Conservation (phyloP, 2,329 filamentous ascomycete genomes). For the Cercospora zeina region DNA sequence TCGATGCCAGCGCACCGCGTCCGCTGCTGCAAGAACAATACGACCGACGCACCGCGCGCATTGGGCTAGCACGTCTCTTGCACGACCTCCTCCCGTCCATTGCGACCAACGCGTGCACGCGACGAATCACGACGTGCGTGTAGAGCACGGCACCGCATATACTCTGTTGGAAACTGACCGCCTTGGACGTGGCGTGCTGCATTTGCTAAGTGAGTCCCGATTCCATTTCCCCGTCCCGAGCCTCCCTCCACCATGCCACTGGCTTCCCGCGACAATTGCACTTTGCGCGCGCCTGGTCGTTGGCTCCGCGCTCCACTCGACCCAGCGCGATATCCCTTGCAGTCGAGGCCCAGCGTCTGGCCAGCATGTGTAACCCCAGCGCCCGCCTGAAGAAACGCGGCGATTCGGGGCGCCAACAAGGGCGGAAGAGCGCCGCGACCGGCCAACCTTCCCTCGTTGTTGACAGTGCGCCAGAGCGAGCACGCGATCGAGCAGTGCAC, state of each 20-base stretch:
- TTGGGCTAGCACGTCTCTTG: neutral
- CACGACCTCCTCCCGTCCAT: neutral
- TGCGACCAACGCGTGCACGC: conserved; percentile 18
- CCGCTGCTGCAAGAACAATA: neutral
- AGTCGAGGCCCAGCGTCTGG: conserved; percentile 19
- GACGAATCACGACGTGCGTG: conserved; percentile 27
- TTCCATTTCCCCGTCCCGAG: conserved; percentile 16
- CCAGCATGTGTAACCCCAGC: conserved; percentile 25
- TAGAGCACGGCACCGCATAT: conserved; percentile 16
- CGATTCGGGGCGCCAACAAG: conserved; percentile 2
- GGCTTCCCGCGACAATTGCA: conserved; percentile 23
- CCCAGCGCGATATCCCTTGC: conserved; percentile 24
- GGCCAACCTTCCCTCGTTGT: neutral
- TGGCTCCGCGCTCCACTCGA: conserved; percentile 13
- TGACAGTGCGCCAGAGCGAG: neutral
- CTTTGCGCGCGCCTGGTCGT: conserved; percentile 21
- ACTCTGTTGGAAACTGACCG: conserved; percentile 30
- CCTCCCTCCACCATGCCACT: conserved; percentile 16
- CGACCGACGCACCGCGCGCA: conserved; percentile 13
- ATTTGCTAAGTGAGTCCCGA: conserved; percentile 24
- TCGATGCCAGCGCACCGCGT: neutral
- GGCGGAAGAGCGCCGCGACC: neutral
- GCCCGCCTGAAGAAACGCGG: conserved; percentile 17
- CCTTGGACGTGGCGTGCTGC: conserved; percentile 16
- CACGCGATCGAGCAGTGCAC: neutral